Evolutionary conservation across 2,329 filamentous ascomycete species (phyloP).

Genomic region (Tolypocladium paradoxum): DNA sequence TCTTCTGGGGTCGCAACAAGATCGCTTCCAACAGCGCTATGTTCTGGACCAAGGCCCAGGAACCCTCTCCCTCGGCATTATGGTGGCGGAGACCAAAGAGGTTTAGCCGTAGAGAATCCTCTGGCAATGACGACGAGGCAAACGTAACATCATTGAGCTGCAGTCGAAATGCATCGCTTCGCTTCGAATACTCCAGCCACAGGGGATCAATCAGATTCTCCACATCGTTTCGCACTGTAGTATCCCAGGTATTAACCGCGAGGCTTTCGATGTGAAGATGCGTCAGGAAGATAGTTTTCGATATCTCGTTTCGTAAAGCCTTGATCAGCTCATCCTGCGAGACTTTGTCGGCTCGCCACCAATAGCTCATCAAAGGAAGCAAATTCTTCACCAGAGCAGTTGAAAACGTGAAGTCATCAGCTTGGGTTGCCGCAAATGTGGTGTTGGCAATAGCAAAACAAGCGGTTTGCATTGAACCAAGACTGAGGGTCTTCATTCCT

Average conservation of each 20-base stretch:
- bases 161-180: slow-evolving; percentile 60
- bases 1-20: slow-evolving; percentile 19
- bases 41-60: slow-evolving; percentile 49
- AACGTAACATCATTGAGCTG: slow-evolving; percentile 69
- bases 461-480: slow-evolving; percentile 56
- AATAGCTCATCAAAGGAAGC: slow-evolving; percentile 59
- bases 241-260: slow-evolving; percentile 29
- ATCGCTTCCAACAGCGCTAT: slow-evolving; percentile 47
- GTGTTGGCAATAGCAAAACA: slow-evolving; percentile 69
- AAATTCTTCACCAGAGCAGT: slow-evolving; percentile 48
- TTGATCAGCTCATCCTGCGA: slow-evolving; percentile 50
- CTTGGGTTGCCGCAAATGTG: slow-evolving; percentile 53
- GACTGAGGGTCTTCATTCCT: slow-evolving; percentile 42
- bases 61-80: slow-evolving; percentile 43
- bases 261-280: slow-evolving; percentile 53
- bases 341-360: slow-evolving; percentile 66
- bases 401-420: slow-evolving; percentile 57
- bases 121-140: slow-evolving; percentile 29
- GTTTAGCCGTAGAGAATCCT: slow-evolving; percentile 34
- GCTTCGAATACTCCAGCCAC: slow-evolving; percentile 66
- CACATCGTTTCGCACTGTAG: slow-evolving; percentile 34
- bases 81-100: slow-evolving; percentile 43
- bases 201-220: slow-evolving; percentile 60
- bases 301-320: slow-evolving; percentile 64
- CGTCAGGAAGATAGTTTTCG: slow-evolving; percentile 59